Base-by-base conservation (phyloP, 805 yeast species). In the Barnettozyma populi region DNA sequence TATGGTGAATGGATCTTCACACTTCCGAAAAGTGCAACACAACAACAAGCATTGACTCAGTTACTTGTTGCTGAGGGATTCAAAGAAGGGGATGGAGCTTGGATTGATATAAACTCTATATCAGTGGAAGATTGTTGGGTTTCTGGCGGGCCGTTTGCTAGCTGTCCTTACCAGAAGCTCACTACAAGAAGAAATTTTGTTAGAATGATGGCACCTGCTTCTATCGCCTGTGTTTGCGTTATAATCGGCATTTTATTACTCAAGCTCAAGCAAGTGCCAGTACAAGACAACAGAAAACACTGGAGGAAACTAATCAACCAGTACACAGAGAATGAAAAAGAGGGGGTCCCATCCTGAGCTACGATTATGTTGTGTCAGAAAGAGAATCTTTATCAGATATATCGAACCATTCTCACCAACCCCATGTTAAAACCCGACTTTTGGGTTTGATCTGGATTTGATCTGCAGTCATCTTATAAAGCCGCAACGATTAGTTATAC, bases 81-180 rank as follows among this genome's bases (percentile, higher is more conserved):
- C 2, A 54, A 51, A 14, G 64, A 55, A 13, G 16, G 5, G 10
- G 36, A 35, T 7, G 76, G 78, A 0, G 68, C 80, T 0, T 90
- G 97, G 97, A 77, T 89, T 4, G 89, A 88, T 65, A 56, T 89
- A 52, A 90, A 92, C 61, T 87, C 90, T 16, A 73, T 92, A 20
- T 76, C 87, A 1, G 80, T 82, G 19, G 66, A 74, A 3, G 76
- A 80, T 46, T 90, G 98, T 60, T 92, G 94, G 90, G 90, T 90
- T 5, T 64, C 77, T 11, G 96, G 96, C 1, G 96, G 96, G 0
- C 79, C 88, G 0, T 72, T 78, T 51, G 83, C 92, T 0, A 60
- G 68, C 29, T 90, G 98, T 61, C 97, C 97, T 0, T 90, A 90
- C 61, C 78, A 76, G 48, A 70, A 69, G 41, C 73, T 75, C 1